Conservation (phyloP, 495 filamentous ascomycete species). For the Bathelium albidoporum region DNA sequence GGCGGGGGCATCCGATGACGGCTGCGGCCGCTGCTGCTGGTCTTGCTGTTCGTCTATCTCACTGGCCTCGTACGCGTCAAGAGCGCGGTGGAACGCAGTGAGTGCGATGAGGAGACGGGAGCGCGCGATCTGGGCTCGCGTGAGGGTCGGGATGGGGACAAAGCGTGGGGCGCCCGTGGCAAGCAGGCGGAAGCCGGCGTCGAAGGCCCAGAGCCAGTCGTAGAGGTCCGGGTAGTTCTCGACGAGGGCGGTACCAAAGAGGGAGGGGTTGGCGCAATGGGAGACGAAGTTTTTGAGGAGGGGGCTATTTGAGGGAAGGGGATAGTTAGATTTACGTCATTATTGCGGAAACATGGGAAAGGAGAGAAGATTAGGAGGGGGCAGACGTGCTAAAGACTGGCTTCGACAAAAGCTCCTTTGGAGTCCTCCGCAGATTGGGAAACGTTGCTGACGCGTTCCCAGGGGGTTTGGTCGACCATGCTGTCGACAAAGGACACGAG, state of each 20-base stretch:
- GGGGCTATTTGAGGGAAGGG: slow-evolving; percentile 16
- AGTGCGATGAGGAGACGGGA: slow-evolving; percentile 40
- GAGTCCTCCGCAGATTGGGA: slow-evolving; percentile 21
- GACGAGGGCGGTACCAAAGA: slow-evolving; percentile 47
- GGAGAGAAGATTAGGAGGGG: background rate
- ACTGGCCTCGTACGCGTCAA: slow-evolving; percentile 28
- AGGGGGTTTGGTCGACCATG: slow-evolving; percentile 48
- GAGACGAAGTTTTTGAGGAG: slow-evolving; percentile 48
- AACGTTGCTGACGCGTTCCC: slow-evolving; percentile 44
- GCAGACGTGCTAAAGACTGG: slow-evolving; percentile 33
- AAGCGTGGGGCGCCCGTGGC: slow-evolving; percentile 43
- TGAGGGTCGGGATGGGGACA: slow-evolving; percentile 40
- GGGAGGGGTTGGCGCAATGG: slow-evolving; percentile 36
- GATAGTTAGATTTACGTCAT: background rate
- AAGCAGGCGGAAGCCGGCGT: slow-evolving; percentile 43
- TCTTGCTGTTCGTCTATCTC: too few relatives aligned
- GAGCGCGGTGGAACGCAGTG: slow-evolving; percentile 39
- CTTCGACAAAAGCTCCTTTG: slow-evolving; percentile 35
- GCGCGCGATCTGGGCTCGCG: slow-evolving; percentile 43
- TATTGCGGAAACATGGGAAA: background rate
- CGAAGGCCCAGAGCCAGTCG: slow-evolving; percentile 45
- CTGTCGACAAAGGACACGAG: slow-evolving; percentile 50
- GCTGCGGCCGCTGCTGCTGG: too few relatives aligned
- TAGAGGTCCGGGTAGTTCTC: slow-evolving; percentile 45
- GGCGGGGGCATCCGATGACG: too few relatives aligned